Base-by-base conservation (phyloP, 352 stramenopile species). In the Globisporangium polare region DNA sequence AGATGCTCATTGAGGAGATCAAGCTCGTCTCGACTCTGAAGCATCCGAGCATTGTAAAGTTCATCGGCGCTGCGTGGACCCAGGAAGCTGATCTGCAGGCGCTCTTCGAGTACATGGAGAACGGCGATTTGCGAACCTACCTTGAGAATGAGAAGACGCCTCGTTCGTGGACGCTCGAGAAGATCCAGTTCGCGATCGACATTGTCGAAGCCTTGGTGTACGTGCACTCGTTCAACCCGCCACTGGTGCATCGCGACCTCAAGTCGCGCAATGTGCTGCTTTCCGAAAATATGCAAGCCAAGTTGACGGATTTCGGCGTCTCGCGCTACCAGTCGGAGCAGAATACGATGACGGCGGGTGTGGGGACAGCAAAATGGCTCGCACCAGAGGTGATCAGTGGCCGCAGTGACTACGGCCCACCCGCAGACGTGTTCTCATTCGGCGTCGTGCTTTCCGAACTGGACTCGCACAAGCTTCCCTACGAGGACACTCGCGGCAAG, bases 221-320 rank as follows among this genome's bases (percentile, higher is more conserved):
- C 51, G 53, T 84, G 37, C 80, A 90, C 52, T 86, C 76, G 12
- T 78, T 88, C 41, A 66, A 66, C 2, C 78, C 78, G 1, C 66
- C 75, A 12, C 42, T 90, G 0, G 67, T 90, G 6, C 80, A 90
- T 41, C 78, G 80, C 10, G 78, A 90, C 53, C 62, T 90, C 18
- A 90, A 88, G 39, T 86, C 78, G 0, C 69, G 78, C 0, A 87
- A 87, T 22, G 67, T 90, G 22, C 45, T 75, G 13, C 26, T 12
- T 8, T 3, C 29, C 9, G 65, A 77, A 0, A 69, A 1, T 2
- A 43, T 83, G 59, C 53, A 70, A 13, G 77, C 77, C n/a, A 88
- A 90, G 47, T 56, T 90, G 45, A 78, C 71, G 0, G 81, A 89
- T 62, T 89, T 90, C 63, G 80, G 78, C 5, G 65, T 74, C 6